Evolutionary conservation across 2,329 filamentous ascomycete species (phyloP).

Genomic region (Fusarium cicatricum): DNA sequence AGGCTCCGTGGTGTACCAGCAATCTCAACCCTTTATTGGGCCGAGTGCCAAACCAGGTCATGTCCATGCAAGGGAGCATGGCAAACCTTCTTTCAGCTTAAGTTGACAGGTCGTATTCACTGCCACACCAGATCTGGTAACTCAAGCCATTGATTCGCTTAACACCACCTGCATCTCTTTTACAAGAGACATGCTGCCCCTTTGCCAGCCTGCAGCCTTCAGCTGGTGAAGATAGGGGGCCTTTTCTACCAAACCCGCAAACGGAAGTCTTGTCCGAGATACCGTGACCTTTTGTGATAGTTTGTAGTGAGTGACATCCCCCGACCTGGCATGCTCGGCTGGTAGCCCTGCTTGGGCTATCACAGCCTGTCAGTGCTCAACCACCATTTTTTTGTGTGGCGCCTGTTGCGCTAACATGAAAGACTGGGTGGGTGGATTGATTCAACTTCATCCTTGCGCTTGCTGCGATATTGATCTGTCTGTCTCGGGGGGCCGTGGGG

Average conservation of each 20-base stretch:
- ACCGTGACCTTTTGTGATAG: background rate
- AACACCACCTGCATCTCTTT: conserved; percentile 1
- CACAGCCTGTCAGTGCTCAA: too few relatives aligned
- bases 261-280: background rate
- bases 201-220: conserved; percentile 9
- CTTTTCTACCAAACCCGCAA: background rate
- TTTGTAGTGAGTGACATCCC: background rate
- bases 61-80: conserved; percentile 26
- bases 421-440: background rate
- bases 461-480: conserved; percentile 8
- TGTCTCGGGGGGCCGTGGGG: conserved; percentile 13
- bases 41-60: background rate
- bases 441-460: background rate
- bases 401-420: conserved; percentile 1
- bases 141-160: conserved; percentile 6
- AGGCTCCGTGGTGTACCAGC: background rate
- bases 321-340: background rate
- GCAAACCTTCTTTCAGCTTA: conserved; percentile 17
- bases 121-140: conserved; percentile 14
- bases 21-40: background rate
- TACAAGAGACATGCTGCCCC: background rate
- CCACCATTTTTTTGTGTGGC: background rate
- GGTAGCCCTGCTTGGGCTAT: background rate
- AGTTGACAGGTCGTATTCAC: conserved; percentile 19
- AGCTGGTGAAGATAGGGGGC: conserved; percentile 3